Evolutionary conservation across 1,284 basidiomycete genomes (phyloP), one percentile per base, ranked within the genome.

Genomic region (Tremellales sp.): DNA sequence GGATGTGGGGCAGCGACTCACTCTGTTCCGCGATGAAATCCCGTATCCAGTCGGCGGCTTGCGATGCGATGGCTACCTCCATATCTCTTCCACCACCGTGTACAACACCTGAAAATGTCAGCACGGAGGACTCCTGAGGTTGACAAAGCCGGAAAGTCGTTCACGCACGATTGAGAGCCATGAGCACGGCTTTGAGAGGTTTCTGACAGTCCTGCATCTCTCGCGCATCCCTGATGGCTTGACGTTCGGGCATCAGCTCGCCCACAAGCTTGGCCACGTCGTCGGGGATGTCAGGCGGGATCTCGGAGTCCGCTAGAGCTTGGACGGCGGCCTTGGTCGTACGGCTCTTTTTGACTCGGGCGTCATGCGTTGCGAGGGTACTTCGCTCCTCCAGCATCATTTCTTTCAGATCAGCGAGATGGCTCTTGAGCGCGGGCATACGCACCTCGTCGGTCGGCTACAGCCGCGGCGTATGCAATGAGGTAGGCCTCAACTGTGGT

Each of bases 361-460:
- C 58, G 23, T 70, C 67, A 41, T 61, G 60, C 4, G 44, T 50
- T 3, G 58, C 64, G 4, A 73, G 50, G 0, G 62, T 36, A 29
- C 58, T 73, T 24, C 66, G 56, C 40, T 68, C 64, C 47, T 73
- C 70, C 2, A 58, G 26, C 39, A 73, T 57, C 53, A 72, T 65
- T 40, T 73, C 70, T 70, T 52, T 2, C 29, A 15, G 41, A 48
- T 43, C 37, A 50, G 48, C 44, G 11, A 25, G n/a, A 17, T 10
- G 4, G 15, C 11, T 7, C 26, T 29, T 33, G 49, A 44, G 12
- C 39, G 22, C 40, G 49, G 35, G 17, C 53, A 22, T 23, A 49
- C 59, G 36, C 22, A 65, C 67, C 68, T 54, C 61, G 65, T 21
- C 73, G 60, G 53, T 75, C 73, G 2, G 64, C 63, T 5, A 75